Conservation (phyloP, 2,329 filamentous ascomycete species). For the Clarireedia hainanense region DNA sequence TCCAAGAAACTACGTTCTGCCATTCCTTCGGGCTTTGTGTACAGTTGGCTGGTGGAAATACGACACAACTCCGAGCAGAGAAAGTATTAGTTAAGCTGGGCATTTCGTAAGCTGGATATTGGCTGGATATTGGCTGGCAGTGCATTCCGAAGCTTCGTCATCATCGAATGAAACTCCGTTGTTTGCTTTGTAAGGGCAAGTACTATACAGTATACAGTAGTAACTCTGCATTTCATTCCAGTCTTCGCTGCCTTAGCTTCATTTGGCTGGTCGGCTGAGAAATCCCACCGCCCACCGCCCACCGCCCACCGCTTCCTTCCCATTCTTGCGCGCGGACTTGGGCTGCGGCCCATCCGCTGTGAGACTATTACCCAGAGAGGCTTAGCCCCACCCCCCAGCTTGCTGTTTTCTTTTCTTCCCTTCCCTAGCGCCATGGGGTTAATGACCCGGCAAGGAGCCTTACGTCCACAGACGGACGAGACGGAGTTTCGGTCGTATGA, state of each 20-base stretch:
- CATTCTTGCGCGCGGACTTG: not conserved
- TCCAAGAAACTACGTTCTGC: too few species aligned
- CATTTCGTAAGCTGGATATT: not conserved
- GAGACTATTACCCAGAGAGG: not conserved
- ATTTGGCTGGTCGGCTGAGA: not conserved
- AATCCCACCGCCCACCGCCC: not conserved
- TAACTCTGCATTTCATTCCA: too few species aligned
- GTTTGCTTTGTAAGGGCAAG: too few species aligned
- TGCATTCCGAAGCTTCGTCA: not conserved
- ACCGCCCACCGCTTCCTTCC: not conserved
- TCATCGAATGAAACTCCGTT: too few species aligned
- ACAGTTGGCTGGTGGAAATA: slow-evolving; percentile 1
- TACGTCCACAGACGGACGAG: slow-evolving; percentile 6
- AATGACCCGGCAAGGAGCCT: slow-evolving; percentile 1
- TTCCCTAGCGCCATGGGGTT: not conserved
- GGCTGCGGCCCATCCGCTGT: not conserved
- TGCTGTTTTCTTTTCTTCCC: not conserved
- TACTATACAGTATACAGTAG: too few species aligned
- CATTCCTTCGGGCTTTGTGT: too few species aligned
- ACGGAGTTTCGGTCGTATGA: slow-evolving; percentile 9
- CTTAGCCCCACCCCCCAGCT: not conserved
- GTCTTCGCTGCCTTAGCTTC: too few species aligned
- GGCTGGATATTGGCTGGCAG: not conserved
- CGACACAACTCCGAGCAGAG: not conserved
- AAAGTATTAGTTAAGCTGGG: not conserved